These are phyloP conservation scores for Vitis hybrid DNA, from an alignment of 177 flowering plant species.

Conservation along the genomic window DNA sequence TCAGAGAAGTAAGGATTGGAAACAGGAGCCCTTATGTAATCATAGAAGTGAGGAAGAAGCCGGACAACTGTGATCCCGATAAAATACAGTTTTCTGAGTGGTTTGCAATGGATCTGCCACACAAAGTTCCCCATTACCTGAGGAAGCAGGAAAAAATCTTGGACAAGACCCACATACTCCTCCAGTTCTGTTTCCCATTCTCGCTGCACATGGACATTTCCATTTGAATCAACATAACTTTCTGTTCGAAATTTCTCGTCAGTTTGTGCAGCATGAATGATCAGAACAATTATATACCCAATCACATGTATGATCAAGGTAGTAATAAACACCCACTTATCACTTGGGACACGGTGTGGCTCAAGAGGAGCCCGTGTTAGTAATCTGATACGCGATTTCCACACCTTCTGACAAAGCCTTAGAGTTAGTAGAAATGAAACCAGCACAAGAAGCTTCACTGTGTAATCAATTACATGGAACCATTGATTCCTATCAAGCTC, in stretches of 20 bases:
- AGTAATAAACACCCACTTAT: constrained; percentile 46
- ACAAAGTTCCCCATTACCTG: constrained; percentile 75
- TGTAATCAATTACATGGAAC: constrained; percentile 51
- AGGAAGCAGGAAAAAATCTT: constrained; percentile 87
- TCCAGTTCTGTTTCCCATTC: constrained; percentile 71
- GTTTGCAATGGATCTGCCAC: constrained; percentile 67
- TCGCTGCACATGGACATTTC: constrained; percentile 26
- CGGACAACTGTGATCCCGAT: constrained; percentile 72
- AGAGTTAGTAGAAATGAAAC: constrained; percentile 61
- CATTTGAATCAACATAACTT: constrained; percentile 29
- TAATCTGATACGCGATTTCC: constrained; percentile 74
- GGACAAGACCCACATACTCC: constrained; percentile 83
- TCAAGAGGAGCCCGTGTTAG: constrained; percentile 58
- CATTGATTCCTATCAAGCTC: constrained; percentile 48
- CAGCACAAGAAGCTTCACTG: constrained; percentile 71
- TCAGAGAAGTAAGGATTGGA: constrained; percentile 70
- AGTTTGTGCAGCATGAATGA: constrained; percentile 40
- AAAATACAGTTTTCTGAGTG: constrained; percentile 67
- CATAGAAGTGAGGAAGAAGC: constrained; percentile 85
- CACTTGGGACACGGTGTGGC: constrained; percentile 71
- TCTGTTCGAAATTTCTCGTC: constrained; percentile 30
- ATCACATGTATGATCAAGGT: constrained; percentile 50
- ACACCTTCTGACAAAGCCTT: constrained; percentile 82
- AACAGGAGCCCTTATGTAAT: constrained; percentile 51
- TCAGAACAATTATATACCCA: constrained; percentile 57